phyloP scores from a whole-genome alignment of 2,329 filamentous ascomycete species.

The Fusarium sp. region DNA sequence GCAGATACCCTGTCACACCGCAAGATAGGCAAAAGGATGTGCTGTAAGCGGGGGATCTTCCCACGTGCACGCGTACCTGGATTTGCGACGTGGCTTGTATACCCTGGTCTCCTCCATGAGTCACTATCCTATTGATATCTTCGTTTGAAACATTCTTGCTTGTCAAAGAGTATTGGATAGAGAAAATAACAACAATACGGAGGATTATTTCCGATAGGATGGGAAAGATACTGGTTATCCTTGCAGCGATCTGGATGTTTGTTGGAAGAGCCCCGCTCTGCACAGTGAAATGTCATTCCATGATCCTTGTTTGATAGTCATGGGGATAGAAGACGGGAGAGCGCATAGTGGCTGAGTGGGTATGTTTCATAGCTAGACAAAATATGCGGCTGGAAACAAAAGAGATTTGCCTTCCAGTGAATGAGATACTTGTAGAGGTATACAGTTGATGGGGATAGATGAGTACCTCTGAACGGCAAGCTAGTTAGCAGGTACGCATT shows the following conservation, averaged over 20 bases:
- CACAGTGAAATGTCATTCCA: background rate
- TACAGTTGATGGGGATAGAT: no score
- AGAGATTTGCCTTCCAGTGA: background rate
- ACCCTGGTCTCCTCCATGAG: background rate
- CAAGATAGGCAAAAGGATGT: background rate
- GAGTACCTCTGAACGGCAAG: no score
- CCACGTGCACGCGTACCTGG: background rate
- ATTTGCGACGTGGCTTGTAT: constrained; percentile 1
- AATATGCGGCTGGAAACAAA: background rate
- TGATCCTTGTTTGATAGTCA: background rate
- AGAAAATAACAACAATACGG: background rate
- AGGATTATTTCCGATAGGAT: background rate
- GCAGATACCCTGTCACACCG: background rate
- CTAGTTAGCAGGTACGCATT: no score
- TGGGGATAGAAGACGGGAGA: background rate
- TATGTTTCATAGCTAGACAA: background rate
- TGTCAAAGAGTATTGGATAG: background rate
- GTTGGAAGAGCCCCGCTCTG: background rate
- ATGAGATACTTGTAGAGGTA: background rate
- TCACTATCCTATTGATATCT: background rate
- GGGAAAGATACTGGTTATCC: background rate
- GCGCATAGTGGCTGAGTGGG: background rate
- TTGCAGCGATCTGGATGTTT: background rate
- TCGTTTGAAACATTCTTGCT: background rate
- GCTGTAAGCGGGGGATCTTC: background rate